Evolutionary conservation across 2,329 filamentous ascomycete genomes (phyloP).

Genomic region (Microdochium nivale): DNA sequence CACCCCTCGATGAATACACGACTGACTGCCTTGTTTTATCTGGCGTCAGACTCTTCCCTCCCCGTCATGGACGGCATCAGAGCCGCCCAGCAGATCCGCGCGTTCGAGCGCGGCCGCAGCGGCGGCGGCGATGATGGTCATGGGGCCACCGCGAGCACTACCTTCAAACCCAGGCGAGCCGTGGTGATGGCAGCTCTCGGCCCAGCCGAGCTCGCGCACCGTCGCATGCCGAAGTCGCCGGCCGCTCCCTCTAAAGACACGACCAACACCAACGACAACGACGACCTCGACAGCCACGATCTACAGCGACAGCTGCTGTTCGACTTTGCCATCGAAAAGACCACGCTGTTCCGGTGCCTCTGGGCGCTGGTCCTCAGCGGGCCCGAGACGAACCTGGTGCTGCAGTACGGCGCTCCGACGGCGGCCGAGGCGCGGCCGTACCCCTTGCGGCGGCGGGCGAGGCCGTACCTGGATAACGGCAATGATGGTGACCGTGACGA

Average conservation of each 20-base stretch:
- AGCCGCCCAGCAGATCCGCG: background rate
- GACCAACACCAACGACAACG: background rate
- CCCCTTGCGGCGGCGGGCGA: background rate
- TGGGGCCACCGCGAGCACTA: no score
- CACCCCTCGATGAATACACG: background rate
- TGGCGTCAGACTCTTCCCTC: background rate
- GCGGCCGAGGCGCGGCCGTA: background rate
- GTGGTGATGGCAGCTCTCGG: no score
- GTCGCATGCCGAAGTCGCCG: no score
- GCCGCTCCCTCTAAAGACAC: no score
- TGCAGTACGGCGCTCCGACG: background rate
- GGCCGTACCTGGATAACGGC: background rate
- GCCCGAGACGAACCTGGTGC: background rate
- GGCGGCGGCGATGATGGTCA: no score
- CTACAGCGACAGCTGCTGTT: background rate
- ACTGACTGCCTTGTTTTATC: background rate
- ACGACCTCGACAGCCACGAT: background rate
- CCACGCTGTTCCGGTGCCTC: background rate
- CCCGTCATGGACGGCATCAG: background rate
- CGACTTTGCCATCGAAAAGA: background rate
- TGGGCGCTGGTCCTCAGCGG: background rate
- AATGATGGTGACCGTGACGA: background rate
- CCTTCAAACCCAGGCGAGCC: no score
- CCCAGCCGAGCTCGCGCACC: no score
- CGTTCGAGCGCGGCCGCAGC: no score